phyloP scores from a whole-genome alignment of 805 yeast species.

The Schwanniomyces vanrijiae region DNA sequence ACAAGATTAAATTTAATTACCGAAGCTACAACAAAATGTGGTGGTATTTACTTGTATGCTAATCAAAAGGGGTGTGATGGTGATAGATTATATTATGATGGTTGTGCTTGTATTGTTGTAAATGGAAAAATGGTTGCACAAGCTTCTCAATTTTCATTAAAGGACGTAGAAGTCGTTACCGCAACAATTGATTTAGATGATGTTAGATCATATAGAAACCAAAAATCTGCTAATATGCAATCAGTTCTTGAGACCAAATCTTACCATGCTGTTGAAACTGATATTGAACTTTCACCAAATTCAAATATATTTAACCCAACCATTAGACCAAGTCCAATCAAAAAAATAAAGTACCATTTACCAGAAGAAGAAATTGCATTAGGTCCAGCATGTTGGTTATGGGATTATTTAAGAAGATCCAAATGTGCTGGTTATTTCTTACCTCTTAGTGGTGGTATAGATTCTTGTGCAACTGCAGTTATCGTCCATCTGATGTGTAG shows the following conservation, averaged over 20 bases:
- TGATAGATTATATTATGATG: constrained; percentile 94
- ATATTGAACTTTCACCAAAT: constrained; percentile 65
- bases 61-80: constrained; percentile 99
- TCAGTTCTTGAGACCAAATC: constrained; percentile 44
- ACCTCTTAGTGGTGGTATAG: constrained; percentile 96
- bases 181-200: constrained; percentile 95
- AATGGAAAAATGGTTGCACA: constrained; percentile 93
- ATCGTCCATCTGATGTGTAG: constrained; percentile 95
- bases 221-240: constrained; percentile 78
- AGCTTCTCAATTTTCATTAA: constrained; percentile 84
- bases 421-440: constrained; percentile 88
- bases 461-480: constrained; percentile 95
- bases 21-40: constrained; percentile 94
- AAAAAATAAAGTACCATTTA: constrained; percentile 58
- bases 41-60: constrained; percentile 91
- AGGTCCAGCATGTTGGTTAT: constrained; percentile 99
- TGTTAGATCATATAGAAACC: constrained; percentile 77
- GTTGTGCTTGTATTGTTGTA: constrained; percentile 91
- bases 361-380: constrained; percentile 97
- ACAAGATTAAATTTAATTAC: constrained; percentile 80
- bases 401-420: constrained; percentile 96
- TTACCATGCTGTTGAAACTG: constrained; percentile 59
- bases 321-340: constrained; percentile 55
- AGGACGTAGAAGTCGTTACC: constrained; percentile 92
- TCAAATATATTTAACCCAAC: constrained; percentile 58